Conservation (phyloP, 306 rosid genomes). For the Quercus glauca region DNA sequence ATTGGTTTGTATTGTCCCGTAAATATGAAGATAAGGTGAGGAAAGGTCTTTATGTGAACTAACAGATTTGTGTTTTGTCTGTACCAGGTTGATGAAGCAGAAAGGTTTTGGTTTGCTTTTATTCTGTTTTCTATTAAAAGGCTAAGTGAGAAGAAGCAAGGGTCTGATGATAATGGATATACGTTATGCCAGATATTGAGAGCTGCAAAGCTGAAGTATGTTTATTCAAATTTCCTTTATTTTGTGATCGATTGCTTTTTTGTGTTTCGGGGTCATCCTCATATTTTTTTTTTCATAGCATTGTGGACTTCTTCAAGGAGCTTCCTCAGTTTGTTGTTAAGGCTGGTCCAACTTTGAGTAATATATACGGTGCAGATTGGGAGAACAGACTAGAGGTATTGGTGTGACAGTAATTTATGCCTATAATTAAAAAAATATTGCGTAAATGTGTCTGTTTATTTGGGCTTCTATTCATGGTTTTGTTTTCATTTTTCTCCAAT, state of each 20-base stretch:
- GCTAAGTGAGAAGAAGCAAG: conserved; percentile 45
- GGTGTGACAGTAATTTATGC: conserved; percentile 3
- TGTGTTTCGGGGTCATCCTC: conserved; percentile 14
- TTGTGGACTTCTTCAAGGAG: conserved; percentile 87
- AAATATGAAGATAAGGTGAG: not conserved
- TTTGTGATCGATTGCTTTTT: conserved; percentile 14
- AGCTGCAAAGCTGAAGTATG: conserved; percentile 79
- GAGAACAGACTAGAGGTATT: conserved; percentile 89
- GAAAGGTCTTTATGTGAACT: conserved; percentile 9
- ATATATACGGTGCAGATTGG: conserved; percentile 82
- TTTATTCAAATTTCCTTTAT: conserved; percentile 9
- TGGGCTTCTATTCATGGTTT: conserved; percentile 21
- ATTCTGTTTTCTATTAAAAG: conserved; percentile 68
- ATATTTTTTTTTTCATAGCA: conserved; percentile 46
- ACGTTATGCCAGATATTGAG: conserved; percentile 78
- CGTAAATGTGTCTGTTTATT: not conserved
- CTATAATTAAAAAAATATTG: conserved; percentile 6
- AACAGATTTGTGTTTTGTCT: conserved; percentile 9
- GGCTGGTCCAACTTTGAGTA: conserved; percentile 73
- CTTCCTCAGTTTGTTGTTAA: conserved; percentile 91
- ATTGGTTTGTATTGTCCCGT: not conserved
- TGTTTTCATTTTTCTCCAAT: conserved; percentile 7
- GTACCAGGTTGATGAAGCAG: conserved; percentile 82
- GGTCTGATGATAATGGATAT: conserved; percentile 42
- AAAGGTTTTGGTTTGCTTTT: conserved; percentile 81